These are phyloP conservation scores for Rhizopogon roseolus DNA, from an alignment of 768 basidiomycete genomes.

Conservation along the genomic window DNA sequence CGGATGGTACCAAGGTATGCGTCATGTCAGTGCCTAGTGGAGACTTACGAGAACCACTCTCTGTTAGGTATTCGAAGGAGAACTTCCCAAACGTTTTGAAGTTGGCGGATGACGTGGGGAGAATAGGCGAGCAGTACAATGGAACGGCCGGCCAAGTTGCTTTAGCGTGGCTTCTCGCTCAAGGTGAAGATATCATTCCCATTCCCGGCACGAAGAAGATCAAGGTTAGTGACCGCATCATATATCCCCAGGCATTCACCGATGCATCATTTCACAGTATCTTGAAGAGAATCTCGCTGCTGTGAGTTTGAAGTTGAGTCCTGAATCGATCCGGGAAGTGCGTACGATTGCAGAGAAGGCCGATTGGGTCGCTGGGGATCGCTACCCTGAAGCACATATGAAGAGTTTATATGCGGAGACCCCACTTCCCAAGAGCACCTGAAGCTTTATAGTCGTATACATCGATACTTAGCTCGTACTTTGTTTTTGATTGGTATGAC, in stretches of 20 bases:
- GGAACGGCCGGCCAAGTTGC: slow-evolving; percentile 35
- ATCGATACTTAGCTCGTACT: too few species aligned
- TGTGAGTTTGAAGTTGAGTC: slow-evolving; percentile 26
- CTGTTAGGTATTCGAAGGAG: slow-evolving; percentile 28
- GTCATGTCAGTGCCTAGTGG: slow-evolving; percentile 25
- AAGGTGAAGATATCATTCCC: slow-evolving; percentile 33
- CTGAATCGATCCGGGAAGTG: slow-evolving; percentile 33
- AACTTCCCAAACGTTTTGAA: slow-evolving; percentile 43
- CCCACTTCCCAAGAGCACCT: slow-evolving; percentile 1
- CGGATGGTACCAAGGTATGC: slow-evolving; percentile 16
- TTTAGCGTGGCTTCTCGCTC: slow-evolving; percentile 36
- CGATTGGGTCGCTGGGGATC: slow-evolving; percentile 16
- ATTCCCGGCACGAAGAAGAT: slow-evolving; percentile 36
- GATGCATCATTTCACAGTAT: slow-evolving; percentile 21
- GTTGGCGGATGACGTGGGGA: slow-evolving; percentile 27
- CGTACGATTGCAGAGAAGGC: slow-evolving; percentile 31
- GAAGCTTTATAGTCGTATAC: not conserved
- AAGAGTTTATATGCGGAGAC: slow-evolving; percentile 17
- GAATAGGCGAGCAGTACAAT: slow-evolving; percentile 27
- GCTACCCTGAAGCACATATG: slow-evolving; percentile 12
- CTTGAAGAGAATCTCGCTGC: slow-evolving; percentile 42
- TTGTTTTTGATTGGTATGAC: too few species aligned
- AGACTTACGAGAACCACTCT: slow-evolving; percentile 22
- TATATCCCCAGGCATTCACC: not conserved
- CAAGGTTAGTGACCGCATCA: slow-evolving; percentile 14